Percentiles rank a stretch among this genome's conserved stretches.
These are phyloP conservation scores for Endogone sp. DNA, from an alignment of 192 early-diverging fungal genomes.

Conservation along the genomic window DNA sequence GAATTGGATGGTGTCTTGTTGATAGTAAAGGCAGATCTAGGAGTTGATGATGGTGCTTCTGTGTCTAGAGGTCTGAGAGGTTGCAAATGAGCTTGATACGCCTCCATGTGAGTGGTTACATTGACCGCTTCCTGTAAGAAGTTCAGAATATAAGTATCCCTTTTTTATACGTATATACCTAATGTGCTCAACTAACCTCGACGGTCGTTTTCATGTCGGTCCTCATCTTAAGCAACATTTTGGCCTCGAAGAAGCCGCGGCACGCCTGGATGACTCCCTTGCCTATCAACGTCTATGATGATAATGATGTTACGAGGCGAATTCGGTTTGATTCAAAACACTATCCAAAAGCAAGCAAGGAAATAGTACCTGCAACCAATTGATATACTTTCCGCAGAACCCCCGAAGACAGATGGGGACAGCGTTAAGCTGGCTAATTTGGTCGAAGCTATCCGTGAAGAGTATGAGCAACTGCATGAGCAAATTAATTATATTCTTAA, in stretches of 20 bases:
- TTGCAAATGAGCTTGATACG: slow-evolving; percentile 9
- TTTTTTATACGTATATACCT: slow-evolving; percentile 5
- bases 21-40: too few relatives aligned
- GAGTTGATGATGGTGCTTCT: too few relatives aligned
- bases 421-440: slow-evolving; percentile 4
- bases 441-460: slow-evolving; percentile 13
- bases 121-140: slow-evolving; percentile 9
- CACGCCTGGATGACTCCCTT: neutral
- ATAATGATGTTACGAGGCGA: slow-evolving; percentile 13
- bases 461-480: slow-evolving; percentile 1
- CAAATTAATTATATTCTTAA: too few relatives aligned
- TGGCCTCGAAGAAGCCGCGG: slow-evolving; percentile 6
- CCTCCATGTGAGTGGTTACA: slow-evolving; percentile 1
- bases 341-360: too few relatives aligned
- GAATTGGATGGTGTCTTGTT: neutral
- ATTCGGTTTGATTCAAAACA: slow-evolving; percentile 1
- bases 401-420: slow-evolving; percentile 10
- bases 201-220: neutral
- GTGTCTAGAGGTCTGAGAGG: too few relatives aligned
- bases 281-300: slow-evolving; percentile 9
- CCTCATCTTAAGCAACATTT: slow-evolving; percentile 1
- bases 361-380: slow-evolving; percentile 5
- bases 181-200: slow-evolving; percentile 4
- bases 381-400: neutral
- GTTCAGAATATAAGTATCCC: slow-evolving; percentile 11